These are phyloP conservation scores for Fomitopsis palustris DNA, from an alignment of 1,284 basidiomycete species.

Conservation along the genomic window DNA sequence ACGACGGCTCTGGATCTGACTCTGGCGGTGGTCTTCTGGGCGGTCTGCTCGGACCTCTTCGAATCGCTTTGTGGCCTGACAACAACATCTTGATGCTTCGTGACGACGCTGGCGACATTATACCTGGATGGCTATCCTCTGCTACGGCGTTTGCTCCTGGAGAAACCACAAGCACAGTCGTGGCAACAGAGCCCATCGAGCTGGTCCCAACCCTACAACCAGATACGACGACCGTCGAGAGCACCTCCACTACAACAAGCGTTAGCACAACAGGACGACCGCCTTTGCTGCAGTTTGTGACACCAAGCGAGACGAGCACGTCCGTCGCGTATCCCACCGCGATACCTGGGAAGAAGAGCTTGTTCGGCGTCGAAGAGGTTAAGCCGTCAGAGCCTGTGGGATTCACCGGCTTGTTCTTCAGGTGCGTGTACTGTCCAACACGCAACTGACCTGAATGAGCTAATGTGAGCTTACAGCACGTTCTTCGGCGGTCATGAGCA, in stretches of 20 bases:
- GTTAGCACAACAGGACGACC: conserved; percentile 12
- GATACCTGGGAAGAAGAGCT: conserved; percentile 2
- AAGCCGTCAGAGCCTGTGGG: conserved; percentile 34
- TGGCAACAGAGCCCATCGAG: not conserved
- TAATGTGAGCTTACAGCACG: conserved; percentile 45
- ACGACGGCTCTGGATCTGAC: not conserved
- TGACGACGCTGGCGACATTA: not conserved
- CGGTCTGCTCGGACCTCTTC: conserved; percentile 2
- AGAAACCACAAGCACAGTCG: not conserved
- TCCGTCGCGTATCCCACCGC: conserved; percentile 17
- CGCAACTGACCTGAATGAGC: not conserved
- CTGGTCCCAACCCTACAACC: not conserved
- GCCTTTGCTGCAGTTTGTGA: conserved; percentile 18
- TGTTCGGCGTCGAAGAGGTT: conserved; percentile 3
- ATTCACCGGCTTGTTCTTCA: conserved; percentile 72
- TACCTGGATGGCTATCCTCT: not conserved
- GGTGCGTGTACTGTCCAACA: conserved; percentile 35
- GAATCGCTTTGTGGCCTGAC: conserved; percentile 2
- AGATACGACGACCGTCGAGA: not conserved
- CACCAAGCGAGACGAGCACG: conserved; percentile 15
- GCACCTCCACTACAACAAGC: conserved; percentile 1
- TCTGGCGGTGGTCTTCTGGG: not conserved
- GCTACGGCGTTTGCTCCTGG: not conserved
- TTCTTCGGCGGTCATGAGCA: conserved; percentile 76
- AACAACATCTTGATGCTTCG: not conserved